Conservation (phyloP, 306 rosid genomes). For the Medicago truncatula region MtrunA17r5.0-ANR NC_053049.1:2911001-2911500, state of each 20-base stretch:
- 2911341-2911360: too few relatives aligned
- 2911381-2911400: too few relatives aligned
- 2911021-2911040: constrained; percentile 48
- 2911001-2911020: constrained; percentile 45
- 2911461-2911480: too few relatives aligned
- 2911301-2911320: too few relatives aligned
- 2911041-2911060: constrained; percentile 40
- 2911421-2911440: too few relatives aligned
- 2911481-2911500: too few relatives aligned
- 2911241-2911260: neutral
- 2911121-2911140: constrained; percentile 11
- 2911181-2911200: constrained; percentile 25
- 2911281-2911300: too few relatives aligned
- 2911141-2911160: constrained; percentile 3
- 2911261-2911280: too few relatives aligned
- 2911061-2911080: constrained; percentile 52
- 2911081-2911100: constrained; percentile 45
- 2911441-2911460: too few relatives aligned
- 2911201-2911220: neutral
- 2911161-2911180: neutral
- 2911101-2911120: constrained; percentile 31
- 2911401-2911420: too few relatives aligned
- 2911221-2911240: neutral
- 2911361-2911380: too few relatives aligned
- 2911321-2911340: too few relatives aligned